A percentile compares a stretch with the other conserved stretches of the same genome.
These are phyloP conservation scores for Fusarium temperatum DNA, from an alignment of 2,329 filamentous ascomycete species.

Conservation along the genomic window DNA sequence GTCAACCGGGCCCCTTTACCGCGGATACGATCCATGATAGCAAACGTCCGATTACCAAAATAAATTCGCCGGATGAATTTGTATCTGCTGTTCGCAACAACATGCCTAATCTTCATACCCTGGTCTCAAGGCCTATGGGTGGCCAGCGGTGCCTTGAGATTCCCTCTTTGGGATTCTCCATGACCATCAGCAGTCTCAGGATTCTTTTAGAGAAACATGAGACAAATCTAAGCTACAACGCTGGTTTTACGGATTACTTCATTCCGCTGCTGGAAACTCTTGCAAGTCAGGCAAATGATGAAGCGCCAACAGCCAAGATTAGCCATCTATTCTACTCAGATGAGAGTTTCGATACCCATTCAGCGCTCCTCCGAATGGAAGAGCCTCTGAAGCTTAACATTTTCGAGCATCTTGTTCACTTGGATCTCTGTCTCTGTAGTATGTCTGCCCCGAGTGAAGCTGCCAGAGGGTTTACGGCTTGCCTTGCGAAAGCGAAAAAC, in stretches of 20 bases:
- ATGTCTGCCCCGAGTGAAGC: fast-evolving
- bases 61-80: background rate
- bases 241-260: background rate
- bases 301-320: background rate
- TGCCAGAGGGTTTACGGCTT: background rate
- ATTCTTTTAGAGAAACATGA: background rate
- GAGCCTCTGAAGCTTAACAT: background rate
- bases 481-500: background rate
- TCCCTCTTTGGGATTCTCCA: background rate
- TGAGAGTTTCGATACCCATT: background rate
- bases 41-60: no score
- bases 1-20: background rate
- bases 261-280: background rate
- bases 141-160: background rate
- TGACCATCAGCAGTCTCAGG: background rate
- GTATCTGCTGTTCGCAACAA: background rate
- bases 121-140: slow-evolving; percentile 11
- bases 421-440: slow-evolving; percentile 2
- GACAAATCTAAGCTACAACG: background rate
- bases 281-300: background rate
- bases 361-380: background rate
- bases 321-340: slow-evolving; percentile 1
- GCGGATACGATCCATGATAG: background rate
- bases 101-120: background rate
- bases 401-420: background rate